phyloP scores from a whole-genome alignment of 352 stramenopile species.

The Peronospora farinosa region DNA sequence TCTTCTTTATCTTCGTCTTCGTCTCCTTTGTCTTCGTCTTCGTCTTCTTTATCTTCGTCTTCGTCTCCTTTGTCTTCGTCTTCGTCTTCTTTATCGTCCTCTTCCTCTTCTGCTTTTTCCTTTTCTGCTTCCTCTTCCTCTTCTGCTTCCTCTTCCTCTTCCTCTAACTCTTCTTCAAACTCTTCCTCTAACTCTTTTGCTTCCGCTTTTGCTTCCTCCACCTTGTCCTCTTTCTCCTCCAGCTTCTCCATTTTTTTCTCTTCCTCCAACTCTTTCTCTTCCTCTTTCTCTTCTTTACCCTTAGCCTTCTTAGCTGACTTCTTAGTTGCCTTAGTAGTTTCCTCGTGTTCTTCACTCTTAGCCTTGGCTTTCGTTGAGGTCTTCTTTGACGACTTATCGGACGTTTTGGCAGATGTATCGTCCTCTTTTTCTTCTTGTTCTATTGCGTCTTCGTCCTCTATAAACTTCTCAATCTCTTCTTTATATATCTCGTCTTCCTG shows the following conservation, averaged over 20 bases:
- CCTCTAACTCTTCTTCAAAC: conserved; percentile 1
- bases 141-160: conserved; percentile 4
- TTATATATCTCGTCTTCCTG: conserved; percentile 14
- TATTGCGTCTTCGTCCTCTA: not conserved
- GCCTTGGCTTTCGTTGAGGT: not conserved
- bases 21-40: not conserved
- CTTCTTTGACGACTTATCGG: conserved; percentile 4
- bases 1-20: not conserved
- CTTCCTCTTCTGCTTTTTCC: not conserved
- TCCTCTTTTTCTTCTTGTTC: conserved; percentile 9
- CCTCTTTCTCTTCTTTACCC: not conserved
- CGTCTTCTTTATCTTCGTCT: conserved; percentile 1
- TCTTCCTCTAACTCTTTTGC: not conserved
- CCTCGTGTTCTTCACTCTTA: conserved; percentile 2
- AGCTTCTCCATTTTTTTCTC: conserved; percentile 6
- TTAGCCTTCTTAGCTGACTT: conserved; percentile 7
- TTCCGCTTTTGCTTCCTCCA: conserved; percentile 4
- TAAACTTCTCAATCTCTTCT: conserved; percentile 9
- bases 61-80: no score
- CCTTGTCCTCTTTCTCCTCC: conserved; percentile 6
- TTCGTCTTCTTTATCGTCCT: not conserved
- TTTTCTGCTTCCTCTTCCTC: not conserved
- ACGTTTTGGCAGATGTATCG: conserved; percentile 1
- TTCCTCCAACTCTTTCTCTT: conserved; percentile 8
- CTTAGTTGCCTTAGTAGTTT: not conserved